Percentiles rank a stretch among this genome's conserved stretches.
phyloP scores from a whole-genome alignment of 1,284 basidiomycete species.

The Anthracocystis walkeri region DNA sequence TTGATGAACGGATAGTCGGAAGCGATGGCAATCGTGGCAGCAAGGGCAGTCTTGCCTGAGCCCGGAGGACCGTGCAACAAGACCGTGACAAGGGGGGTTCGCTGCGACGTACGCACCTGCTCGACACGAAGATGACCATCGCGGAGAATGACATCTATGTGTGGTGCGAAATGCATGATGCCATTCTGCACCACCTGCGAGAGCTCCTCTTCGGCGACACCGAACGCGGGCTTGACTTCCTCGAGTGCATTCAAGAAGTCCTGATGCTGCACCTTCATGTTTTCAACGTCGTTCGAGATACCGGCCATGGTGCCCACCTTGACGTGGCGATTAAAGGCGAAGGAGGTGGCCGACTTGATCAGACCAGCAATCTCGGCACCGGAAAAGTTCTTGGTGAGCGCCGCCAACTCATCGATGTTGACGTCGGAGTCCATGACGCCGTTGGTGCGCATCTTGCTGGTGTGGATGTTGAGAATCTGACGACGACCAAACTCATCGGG shows the following conservation, averaged over 20 bases:
- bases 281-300: conserved; percentile 93
- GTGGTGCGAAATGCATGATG: conserved; percentile 87
- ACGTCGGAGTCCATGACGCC: conserved; percentile 91
- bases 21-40: conserved; percentile 90
- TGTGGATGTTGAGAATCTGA: conserved; percentile 97
- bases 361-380: conserved; percentile 96
- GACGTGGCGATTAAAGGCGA: conserved; percentile 96
- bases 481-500: conserved; percentile 92
- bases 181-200: conserved; percentile 94
- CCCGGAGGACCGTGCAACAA: conserved; percentile 88
- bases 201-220: conserved; percentile 96
- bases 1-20: conserved; percentile 99
- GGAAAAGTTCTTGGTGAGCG: conserved; percentile 93
- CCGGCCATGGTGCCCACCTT: conserved; percentile 97
- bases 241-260: conserved; percentile 94
- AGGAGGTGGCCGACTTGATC: conserved; percentile 97
- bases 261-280: conserved; percentile 84
- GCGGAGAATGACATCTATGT: conserved; percentile 81
- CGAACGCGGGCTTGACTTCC: conserved; percentile 96
- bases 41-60: conserved; percentile 94
- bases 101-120: conserved; percentile 88
- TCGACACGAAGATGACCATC: conserved; percentile 94
- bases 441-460: conserved; percentile 90
- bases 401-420: conserved; percentile 84
- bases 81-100: conserved; percentile 91